Conservation (phyloP, 2,329 filamentous ascomycete genomes). For the Aureobasidium subglaciale region DNA sequence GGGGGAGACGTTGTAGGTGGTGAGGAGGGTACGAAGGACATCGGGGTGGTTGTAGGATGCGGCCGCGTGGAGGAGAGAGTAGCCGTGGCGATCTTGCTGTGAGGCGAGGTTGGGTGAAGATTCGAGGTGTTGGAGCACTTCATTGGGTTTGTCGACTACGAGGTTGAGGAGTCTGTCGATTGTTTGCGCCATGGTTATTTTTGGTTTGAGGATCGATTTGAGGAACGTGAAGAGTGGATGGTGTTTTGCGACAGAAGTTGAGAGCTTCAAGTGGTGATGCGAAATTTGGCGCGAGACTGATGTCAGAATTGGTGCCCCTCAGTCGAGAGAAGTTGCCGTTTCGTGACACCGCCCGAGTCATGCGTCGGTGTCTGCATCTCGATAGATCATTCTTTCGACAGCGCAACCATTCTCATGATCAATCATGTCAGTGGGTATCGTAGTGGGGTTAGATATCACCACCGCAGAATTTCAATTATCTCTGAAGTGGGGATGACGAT, state of each 20-base stretch:
- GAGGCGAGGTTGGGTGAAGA: constrained; percentile 69
- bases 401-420: too few relatives aligned
- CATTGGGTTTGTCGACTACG: constrained; percentile 72
- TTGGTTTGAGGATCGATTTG: neutral
- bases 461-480: too few relatives aligned
- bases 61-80: constrained; percentile 88
- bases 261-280: neutral
- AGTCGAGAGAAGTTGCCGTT: constrained; percentile 1
- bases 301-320: neutral
- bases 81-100: constrained; percentile 81
- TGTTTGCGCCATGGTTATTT: constrained; percentile 26
- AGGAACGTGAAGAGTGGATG: neutral
- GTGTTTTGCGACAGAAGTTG: neutral
- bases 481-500: neutral
- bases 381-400: neutral
- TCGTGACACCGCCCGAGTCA: constrained; percentile 5
- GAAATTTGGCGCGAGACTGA: neutral
- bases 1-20: constrained; percentile 68
- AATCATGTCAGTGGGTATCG: too few relatives aligned
- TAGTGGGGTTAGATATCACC: too few relatives aligned
- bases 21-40: constrained; percentile 43
- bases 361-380: constrained; percentile 1
- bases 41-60: constrained; percentile 86
- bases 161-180: constrained; percentile 45
- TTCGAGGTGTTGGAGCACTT: constrained; percentile 67